phyloP scores from a whole-genome alignment of 2,329 filamentous ascomycete genomes.

The Apiospora saccharicola region DNA sequence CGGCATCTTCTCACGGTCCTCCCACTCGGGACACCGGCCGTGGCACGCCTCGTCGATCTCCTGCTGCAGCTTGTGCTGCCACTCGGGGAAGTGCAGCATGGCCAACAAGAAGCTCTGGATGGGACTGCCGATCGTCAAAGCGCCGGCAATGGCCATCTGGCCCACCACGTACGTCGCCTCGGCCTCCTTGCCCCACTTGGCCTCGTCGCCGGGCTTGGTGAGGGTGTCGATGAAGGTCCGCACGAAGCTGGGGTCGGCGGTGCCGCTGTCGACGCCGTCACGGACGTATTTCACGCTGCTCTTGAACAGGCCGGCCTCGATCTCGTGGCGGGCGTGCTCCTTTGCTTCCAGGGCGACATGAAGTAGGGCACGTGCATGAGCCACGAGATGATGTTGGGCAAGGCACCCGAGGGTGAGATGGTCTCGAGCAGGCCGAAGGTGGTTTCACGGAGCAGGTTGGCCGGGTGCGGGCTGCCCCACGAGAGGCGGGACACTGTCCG shows the following conservation, averaged over 20 bases:
- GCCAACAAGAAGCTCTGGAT: constrained; percentile 52
- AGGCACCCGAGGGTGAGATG: constrained; percentile 53
- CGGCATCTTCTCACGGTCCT: constrained; percentile 54
- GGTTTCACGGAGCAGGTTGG: constrained; percentile 50
- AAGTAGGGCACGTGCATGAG: constrained; percentile 48
- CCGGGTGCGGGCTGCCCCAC: constrained; percentile 53
- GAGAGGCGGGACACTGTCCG: constrained; percentile 54
- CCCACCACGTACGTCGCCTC: constrained; percentile 55
- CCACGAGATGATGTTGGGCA: constrained; percentile 51
- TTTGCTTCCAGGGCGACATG: constrained; percentile 55
- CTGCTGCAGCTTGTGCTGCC: constrained; percentile 51
- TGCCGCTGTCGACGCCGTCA: constrained; percentile 41
- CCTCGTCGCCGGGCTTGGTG: constrained; percentile 34
- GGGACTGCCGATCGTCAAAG: constrained; percentile 52
- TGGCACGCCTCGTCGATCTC: constrained; percentile 56
- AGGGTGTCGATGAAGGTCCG: constrained; percentile 48
- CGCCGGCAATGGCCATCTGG: constrained; percentile 56
- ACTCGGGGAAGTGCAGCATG: constrained; percentile 49
- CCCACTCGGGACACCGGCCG: constrained; percentile 54
- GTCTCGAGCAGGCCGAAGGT: constrained; percentile 55
- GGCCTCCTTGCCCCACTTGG: constrained; percentile 41
- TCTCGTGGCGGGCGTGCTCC: constrained; percentile 48
- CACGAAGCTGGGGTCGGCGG: constrained; percentile 50
- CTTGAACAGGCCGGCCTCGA: constrained; percentile 48
- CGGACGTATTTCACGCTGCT: constrained; percentile 48